Base-by-base conservation (phyloP, 208 protist genomes). In the Leishmania gerbilli region DNA sequence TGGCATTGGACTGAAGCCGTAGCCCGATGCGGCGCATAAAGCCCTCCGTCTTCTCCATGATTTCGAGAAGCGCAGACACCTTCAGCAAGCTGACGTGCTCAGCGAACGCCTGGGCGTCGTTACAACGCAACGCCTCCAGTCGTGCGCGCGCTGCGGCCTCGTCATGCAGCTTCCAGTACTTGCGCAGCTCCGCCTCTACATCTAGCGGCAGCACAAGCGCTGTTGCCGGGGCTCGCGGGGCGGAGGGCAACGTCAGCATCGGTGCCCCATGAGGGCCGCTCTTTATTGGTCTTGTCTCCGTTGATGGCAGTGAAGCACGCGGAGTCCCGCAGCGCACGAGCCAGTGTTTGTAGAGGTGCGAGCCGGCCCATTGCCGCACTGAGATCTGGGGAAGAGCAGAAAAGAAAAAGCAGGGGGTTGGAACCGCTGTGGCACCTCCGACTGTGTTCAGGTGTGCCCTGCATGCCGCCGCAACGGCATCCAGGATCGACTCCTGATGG, bases 11-110 rank as follows among this genome's bases (percentile, higher is more conserved):
- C 72, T 86, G 74, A 40, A 95, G 74, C 0, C 79, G 76, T 58
- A 88, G 51, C 9, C 88, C 87, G 62, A 95, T 92, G 77, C 87
- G 82, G 49, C 64, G 78, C 88, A 95, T 93, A 53, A 95, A 95
- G 27, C 62, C 81, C 42, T 93, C 80, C 53, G 91, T 95, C 42
- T 67, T 75, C 71, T 95, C 89, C 91, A 95, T 95, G 34, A 95
- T 90, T n/a, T 81, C 45, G 60, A 93, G 78, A 47, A 95, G 81
- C 27, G 88, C 68, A 15, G 91, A 87, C 3, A 92, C 76, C 74
- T 95, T 92, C 56, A 91, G 77, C 31, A 87, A 64, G 71, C 83
- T 88, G 17, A 95, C 81, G 80, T 93, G 88, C 71, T 88, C 56
- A 27, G 79, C 84, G 72, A 90, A 95, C 11, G 82, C 91, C 45